Conservation (phyloP, 257 asterid species). For the Solanum tarapatanum region DNA sequence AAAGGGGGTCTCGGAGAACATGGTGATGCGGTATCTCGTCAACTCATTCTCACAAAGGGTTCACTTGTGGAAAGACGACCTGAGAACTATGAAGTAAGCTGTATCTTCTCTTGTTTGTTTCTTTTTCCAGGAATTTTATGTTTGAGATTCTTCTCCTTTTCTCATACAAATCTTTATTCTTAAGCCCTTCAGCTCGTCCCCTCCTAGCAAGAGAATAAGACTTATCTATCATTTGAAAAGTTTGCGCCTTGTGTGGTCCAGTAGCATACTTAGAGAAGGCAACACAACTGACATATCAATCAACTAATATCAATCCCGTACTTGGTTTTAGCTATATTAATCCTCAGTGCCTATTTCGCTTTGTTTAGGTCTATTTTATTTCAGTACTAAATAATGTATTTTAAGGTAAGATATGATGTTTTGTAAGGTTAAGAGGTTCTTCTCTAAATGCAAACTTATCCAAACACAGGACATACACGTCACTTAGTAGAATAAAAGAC, state of each 20-base stretch:
- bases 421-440: background rate
- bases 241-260: background rate
- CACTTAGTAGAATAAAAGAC: background rate
- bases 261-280: background rate
- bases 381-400: background rate
- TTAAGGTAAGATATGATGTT: background rate
- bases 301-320: background rate
- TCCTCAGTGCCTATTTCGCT: background rate
- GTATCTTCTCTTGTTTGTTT: background rate
- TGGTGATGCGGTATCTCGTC: conserved; percentile 95
- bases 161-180: background rate
- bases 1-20: conserved; percentile 94
- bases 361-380: background rate
- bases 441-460: background rate
- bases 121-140: background rate
- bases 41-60: conserved; percentile 83
- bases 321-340: background rate
- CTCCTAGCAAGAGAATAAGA: background rate
- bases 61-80: conserved; percentile 97
- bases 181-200: background rate
- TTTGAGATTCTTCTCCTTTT: background rate
- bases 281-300: background rate
- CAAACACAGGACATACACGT: background rate
- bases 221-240: background rate
- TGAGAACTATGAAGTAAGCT: conserved; percentile 92